These are phyloP conservation scores for Aspergillus caelatus DNA, from an alignment of 2,329 filamentous ascomycete species.

Conservation along the genomic window DNA sequence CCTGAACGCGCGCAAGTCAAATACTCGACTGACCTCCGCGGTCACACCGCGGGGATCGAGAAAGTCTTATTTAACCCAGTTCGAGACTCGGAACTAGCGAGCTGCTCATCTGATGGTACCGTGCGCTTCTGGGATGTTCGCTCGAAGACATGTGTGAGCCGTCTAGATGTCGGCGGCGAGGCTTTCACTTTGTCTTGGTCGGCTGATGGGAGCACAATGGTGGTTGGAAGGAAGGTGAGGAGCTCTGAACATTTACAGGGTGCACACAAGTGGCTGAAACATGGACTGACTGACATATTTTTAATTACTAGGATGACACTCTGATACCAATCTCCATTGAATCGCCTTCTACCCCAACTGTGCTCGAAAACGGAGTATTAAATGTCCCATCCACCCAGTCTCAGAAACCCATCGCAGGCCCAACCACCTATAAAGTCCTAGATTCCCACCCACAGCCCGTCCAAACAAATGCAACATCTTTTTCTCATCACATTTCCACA, in stretches of 20 bases:
- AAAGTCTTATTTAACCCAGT: conserved; percentile 54
- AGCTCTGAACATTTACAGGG: not conserved
- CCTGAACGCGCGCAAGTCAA: conserved; percentile 50
- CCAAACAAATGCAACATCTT: conserved; percentile 53
- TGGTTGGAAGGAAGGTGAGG: conserved; percentile 52
- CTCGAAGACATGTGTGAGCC: conserved; percentile 51
- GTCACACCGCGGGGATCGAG: conserved; percentile 51
- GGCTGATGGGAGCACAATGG: conserved; percentile 49
- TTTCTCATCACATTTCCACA: conserved; percentile 46
- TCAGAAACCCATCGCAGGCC: conserved; percentile 19
- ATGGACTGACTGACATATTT: not conserved
- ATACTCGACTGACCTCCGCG: conserved; percentile 53
- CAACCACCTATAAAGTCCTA: conserved; percentile 42
- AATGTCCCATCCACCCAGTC: conserved; percentile 9
- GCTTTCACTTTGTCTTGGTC: conserved; percentile 54
- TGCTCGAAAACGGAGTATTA: conserved; percentile 23
- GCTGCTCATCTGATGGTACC: conserved; percentile 53
- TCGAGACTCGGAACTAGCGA: conserved; percentile 53
- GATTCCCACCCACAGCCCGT: conserved; percentile 47
- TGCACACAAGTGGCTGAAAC: not conserved
- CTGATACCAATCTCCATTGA: conserved; percentile 50
- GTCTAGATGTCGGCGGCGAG: conserved; percentile 53
- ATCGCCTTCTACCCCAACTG: conserved; percentile 40
- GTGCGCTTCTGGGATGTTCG: conserved; percentile 56
- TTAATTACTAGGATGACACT: conserved; percentile 47